A percentile compares a stretch with the other conserved stretches of the same genome.
phyloP scores from a whole-genome alignment of 306 rosid genomes.

The Trifolium dubium region DNA sequence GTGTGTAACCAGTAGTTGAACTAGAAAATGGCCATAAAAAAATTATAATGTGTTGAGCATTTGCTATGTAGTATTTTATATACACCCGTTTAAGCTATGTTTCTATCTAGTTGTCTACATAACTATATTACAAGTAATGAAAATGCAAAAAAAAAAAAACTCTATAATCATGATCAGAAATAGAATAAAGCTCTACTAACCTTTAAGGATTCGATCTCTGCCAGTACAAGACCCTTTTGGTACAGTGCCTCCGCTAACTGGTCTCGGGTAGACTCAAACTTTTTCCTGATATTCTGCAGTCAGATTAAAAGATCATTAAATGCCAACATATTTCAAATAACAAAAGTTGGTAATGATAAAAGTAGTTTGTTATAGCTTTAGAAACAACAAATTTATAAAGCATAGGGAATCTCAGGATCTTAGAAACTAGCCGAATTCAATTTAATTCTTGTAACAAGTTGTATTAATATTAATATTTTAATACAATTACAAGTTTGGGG shows the following conservation, averaged over 20 bases:
- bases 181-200: conserved; percentile 52
- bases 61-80: neutral
- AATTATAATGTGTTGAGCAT: neutral
- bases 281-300: conserved; percentile 73
- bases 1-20: neutral
- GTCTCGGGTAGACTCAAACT: conserved; percentile 84
- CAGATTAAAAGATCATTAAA: conserved; percentile 27
- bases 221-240: conserved; percentile 88
- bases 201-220: conserved; percentile 72
- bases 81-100: neutral
- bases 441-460: neutral
- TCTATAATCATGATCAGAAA: conserved; percentile 16
- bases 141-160: neutral
- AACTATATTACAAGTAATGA: neutral
- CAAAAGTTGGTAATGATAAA: conserved; percentile 16
- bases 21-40: neutral
- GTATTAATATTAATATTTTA: neutral
- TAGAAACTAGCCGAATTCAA: neutral
- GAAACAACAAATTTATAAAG: conserved; percentile 26
- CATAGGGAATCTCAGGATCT: conserved; percentile 1
- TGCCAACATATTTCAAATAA: conserved; percentile 23
- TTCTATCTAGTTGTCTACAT: neutral
- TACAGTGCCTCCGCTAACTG: conserved; percentile 88
- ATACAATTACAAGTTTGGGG: neutral
- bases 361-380: neutral